These are phyloP conservation scores for Lentithecium fluviatile DNA, from an alignment of 495 filamentous ascomycete species.

Conservation along the genomic window DNA sequence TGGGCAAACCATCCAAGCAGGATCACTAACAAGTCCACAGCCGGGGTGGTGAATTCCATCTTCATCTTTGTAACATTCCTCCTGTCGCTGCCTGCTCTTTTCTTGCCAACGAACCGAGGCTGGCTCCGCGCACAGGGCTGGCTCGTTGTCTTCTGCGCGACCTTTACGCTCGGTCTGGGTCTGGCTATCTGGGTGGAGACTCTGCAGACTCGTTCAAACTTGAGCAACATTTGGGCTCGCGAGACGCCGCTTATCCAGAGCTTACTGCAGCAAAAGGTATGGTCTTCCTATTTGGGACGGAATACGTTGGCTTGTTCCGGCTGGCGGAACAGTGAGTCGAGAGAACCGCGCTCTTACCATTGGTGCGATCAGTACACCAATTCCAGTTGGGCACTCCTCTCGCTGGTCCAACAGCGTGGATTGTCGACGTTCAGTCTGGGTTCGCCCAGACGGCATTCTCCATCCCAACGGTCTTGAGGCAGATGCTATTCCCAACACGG, in stretches of 20 bases:
- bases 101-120: slow-evolving; percentile 41
- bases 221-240: slow-evolving; percentile 55
- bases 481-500: slow-evolving; percentile 10
- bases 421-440: not conserved
- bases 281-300: slow-evolving; percentile 20
- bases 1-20: not conserved
- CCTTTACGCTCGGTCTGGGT: slow-evolving; percentile 65
- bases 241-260: slow-evolving; percentile 55
- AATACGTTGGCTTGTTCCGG: no score
- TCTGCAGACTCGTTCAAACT: slow-evolving; percentile 58
- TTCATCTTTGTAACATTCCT: slow-evolving; percentile 59
- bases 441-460: not conserved
- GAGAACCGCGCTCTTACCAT: no score
- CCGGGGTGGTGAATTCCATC: slow-evolving; percentile 64
- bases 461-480: not conserved
- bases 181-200: slow-evolving; percentile 69
- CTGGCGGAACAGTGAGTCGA: no score
- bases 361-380: no score
- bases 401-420: not conserved
- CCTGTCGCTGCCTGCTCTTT: slow-evolving; percentile 43
- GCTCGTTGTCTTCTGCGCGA: slow-evolving; percentile 57
- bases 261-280: slow-evolving; percentile 64
- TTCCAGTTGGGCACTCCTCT: slow-evolving; percentile 4
- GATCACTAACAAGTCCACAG: slow-evolving; percentile 42
- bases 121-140: slow-evolving; percentile 54